Percentiles rank a stretch among this genome's conserved stretches.
Evolutionary conservation across 2,329 filamentous ascomycete species (phyloP).

Genomic region (Elsinoe perseae): DNA sequence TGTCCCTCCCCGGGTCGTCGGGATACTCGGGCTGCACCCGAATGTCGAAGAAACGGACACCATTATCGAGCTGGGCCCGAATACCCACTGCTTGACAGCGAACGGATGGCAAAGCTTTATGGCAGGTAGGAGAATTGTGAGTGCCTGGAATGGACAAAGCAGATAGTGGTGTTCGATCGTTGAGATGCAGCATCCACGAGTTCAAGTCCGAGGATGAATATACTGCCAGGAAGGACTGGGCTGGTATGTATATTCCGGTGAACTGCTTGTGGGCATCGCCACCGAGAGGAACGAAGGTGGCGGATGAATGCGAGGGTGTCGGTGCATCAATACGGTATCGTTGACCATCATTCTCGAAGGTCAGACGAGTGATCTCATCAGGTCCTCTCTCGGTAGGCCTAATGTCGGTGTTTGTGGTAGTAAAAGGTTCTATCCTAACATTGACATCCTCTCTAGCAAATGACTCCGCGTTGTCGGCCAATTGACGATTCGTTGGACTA

Average conservation of each 20-base stretch:
- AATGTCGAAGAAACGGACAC: constrained; percentile 90
- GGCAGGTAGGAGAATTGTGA: constrained; percentile 83
- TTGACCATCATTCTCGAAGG: constrained; percentile 57
- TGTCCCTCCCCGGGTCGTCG: constrained; percentile 50
- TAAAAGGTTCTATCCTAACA: constrained; percentile 61
- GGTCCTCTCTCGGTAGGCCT: constrained; percentile 47
- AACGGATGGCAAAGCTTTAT: constrained; percentile 81
- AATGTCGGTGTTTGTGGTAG: constrained; percentile 56
- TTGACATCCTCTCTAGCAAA: constrained; percentile 56
- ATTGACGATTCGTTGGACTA: constrained; percentile 28
- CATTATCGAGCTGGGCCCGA: constrained; percentile 72
- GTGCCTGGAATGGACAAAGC: constrained; percentile 87
- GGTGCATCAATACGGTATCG: constrained; percentile 67
- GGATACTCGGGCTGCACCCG: constrained; percentile 62
- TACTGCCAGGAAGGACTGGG: constrained; percentile 45
- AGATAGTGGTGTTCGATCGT: constrained; percentile 64
- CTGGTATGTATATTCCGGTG: constrained; percentile 37
- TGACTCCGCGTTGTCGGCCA: constrained; percentile 50
- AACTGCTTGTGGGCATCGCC: constrained; percentile 31
- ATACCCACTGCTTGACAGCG: constrained; percentile 81
- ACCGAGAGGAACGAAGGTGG: constrained; percentile 33
- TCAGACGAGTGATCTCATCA: constrained; percentile 56
- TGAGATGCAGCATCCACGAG: constrained; percentile 73
- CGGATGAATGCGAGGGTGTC: constrained; percentile 39
- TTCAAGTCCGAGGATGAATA: constrained; percentile 62